A percentile compares a stretch with the other conserved stretches of the same genome.
Conservation (phyloP, 371 early-diverging fungal species). For the Syncephalastrum monosporum region DNA sequence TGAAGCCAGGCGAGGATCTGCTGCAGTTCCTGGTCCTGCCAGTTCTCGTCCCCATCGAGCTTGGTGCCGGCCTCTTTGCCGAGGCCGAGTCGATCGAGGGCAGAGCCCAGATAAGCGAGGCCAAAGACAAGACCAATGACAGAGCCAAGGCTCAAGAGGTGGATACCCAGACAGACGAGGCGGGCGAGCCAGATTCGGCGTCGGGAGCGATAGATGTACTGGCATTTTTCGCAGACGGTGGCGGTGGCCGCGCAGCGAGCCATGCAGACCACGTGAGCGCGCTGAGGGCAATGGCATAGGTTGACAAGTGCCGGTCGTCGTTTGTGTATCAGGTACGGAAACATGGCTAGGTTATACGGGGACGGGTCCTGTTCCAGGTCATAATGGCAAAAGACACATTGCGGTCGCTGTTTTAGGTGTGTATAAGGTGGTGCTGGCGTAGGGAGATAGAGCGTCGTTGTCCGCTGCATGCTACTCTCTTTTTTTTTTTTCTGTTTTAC, state of each 20-base stretch:
- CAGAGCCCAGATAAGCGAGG: constrained; percentile 29
- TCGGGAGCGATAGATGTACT: constrained; percentile 20
- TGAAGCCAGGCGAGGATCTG: constrained; percentile 38
- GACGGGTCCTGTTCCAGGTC: neutral
- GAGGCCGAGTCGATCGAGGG: constrained; percentile 31
- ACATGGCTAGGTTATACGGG: constrained; percentile 4
- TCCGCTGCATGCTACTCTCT: constrained; percentile 4
- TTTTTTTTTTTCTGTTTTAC: too few relatives aligned
- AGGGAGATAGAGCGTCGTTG: constrained; percentile 3
- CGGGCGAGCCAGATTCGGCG: constrained; percentile 16
- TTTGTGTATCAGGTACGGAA: constrained; percentile 18
- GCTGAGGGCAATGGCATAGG: constrained; percentile 17
- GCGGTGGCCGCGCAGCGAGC: constrained; percentile 5
- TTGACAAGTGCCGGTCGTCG: constrained; percentile 8
- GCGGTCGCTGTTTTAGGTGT: constrained; percentile 1
- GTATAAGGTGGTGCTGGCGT: constrained; percentile 18
- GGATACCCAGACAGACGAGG: constrained; percentile 12
- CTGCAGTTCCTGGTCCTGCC: constrained; percentile 45
- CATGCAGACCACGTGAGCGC: constrained; percentile 29
- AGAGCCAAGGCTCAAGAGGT: constrained; percentile 31
- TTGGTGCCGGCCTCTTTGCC: constrained; percentile 39
- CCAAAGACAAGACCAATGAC: constrained; percentile 35
- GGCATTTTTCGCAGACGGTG: constrained; percentile 20
- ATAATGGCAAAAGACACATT: constrained; percentile 7
- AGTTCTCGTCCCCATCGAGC: constrained; percentile 44